Evolutionary conservation across 1,284 basidiomycete species (phyloP).

Genomic region (Marasmius sp.): DNA sequence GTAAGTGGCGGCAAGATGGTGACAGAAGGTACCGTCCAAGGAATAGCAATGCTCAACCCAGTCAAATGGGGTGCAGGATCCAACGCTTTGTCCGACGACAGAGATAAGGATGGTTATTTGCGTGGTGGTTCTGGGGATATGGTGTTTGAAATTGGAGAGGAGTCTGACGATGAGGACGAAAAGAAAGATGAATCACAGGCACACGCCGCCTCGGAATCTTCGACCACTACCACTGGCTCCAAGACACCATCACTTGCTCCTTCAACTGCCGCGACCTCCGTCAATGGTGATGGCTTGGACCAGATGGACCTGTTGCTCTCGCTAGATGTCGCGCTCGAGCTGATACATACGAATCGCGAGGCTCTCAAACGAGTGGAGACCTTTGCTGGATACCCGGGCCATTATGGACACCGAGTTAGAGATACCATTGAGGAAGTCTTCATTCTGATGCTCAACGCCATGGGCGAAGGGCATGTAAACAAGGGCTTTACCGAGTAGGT

Average conservation of each 20-base stretch:
- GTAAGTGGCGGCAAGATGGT: constrained; percentile 65
- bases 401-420: constrained; percentile 76
- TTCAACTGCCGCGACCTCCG: constrained; percentile 18
- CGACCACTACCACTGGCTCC: not conserved
- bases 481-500: constrained; percentile 85
- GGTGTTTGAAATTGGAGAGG: constrained; percentile 62
- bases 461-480: constrained; percentile 79
- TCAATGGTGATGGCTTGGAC: constrained; percentile 38
- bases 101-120: not conserved
- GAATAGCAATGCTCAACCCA: constrained; percentile 85
- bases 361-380: constrained; percentile 90
- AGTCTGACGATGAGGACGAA: constrained; percentile 46
- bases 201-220: not conserved
- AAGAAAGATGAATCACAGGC: not conserved
- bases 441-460: constrained; percentile 76
- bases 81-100: not conserved
- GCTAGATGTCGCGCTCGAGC: constrained; percentile 86
- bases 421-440: constrained; percentile 94
- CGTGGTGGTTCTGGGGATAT: constrained; percentile 37
- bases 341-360: constrained; percentile 92
- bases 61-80: constrained; percentile 66
- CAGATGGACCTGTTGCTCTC: constrained; percentile 87
- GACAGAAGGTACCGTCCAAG: constrained; percentile 60
- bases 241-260: constrained; percentile 1
- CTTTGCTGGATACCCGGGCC: constrained; percentile 83